Conservation (phyloP, 2,329 filamentous ascomycete species). For the Lasiodiplodia hormozganensis region DNA sequence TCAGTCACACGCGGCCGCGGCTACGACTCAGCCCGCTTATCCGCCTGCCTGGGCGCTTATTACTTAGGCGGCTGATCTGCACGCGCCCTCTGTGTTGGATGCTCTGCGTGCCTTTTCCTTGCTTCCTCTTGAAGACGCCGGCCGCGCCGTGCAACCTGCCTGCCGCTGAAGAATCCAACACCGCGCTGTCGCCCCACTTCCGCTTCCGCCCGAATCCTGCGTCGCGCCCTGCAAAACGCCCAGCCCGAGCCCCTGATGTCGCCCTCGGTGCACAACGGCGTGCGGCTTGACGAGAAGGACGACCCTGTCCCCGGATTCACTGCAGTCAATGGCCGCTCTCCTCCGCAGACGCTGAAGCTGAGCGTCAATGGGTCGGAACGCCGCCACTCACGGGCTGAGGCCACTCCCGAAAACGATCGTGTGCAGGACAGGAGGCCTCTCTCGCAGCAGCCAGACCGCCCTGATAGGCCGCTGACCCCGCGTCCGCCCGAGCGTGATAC, state of each 20-base stretch:
- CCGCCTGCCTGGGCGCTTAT: not conserved
- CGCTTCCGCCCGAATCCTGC: slow-evolving; percentile 3
- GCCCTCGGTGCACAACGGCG: slow-evolving; percentile 16
- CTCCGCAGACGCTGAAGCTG: slow-evolving; percentile 2
- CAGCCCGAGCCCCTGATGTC: not conserved
- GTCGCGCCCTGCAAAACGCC: not conserved
- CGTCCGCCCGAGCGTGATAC: not conserved
- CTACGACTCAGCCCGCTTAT: slow-evolving; percentile 1
- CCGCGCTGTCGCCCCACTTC: not conserved
- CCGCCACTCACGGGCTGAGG: slow-evolving; percentile 33
- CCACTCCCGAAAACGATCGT: slow-evolving; percentile 31
- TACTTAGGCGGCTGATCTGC: slow-evolving; percentile 14
- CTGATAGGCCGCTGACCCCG: slow-evolving; percentile 31
- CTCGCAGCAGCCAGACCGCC: slow-evolving; percentile 34
- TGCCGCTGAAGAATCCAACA: slow-evolving; percentile 14
- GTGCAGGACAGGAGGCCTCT: slow-evolving; percentile 30
- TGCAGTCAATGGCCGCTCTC: slow-evolving; percentile 26
- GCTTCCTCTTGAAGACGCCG: slow-evolving; percentile 1
- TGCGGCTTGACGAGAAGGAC: slow-evolving; percentile 20
- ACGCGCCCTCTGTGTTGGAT: slow-evolving; percentile 2
- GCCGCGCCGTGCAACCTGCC: slow-evolving; percentile 6
- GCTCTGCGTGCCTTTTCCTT: slow-evolving; percentile 14
- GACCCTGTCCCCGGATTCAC: slow-evolving; percentile 22
- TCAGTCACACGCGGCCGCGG: not conserved
- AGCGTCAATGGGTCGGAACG: slow-evolving; percentile 4